Evolutionary conservation across 768 basidiomycete genomes (phyloP).

Genomic region (Leccinum aurantiacum): DNA sequence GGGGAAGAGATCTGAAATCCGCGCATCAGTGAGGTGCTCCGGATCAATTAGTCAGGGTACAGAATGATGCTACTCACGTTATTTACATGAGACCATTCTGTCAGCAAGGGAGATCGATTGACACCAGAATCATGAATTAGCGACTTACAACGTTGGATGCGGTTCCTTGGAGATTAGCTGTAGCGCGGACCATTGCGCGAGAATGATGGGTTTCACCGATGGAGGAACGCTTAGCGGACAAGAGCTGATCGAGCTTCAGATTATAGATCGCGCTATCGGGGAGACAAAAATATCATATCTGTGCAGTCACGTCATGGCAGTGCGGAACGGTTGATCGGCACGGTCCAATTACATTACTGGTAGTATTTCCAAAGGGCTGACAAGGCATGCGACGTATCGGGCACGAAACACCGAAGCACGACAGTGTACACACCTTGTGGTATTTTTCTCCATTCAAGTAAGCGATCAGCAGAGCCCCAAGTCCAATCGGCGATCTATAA

Average conservation of each 20-base stretch:
- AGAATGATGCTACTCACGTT: constrained; percentile 38
- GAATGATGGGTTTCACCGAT: not conserved
- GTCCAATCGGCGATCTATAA: not conserved
- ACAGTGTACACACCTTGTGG: not conserved
- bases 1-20: constrained; percentile 33
- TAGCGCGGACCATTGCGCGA: constrained; percentile 30
- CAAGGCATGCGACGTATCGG: not conserved
- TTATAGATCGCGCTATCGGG: no score
- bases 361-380: not conserved
- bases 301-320: no score
- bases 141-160: constrained; percentile 40
- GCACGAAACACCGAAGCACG: not conserved
- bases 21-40: not conserved
- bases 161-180: constrained; percentile 39
- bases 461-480: no score
- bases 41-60: not conserved
- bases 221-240: not conserved
- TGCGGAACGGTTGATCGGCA: no score
- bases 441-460: no score
- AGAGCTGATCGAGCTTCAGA: not conserved
- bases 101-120: not conserved
- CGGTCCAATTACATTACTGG: no score
- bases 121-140: constrained; percentile 14
- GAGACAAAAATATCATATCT: no score
- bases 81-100: constrained; percentile 58